Percentiles rank a stretch among this genome's conserved stretches.
phyloP scores from a whole-genome alignment of 78 protist genomes.

The Cavenderia fasciculata region DNA sequence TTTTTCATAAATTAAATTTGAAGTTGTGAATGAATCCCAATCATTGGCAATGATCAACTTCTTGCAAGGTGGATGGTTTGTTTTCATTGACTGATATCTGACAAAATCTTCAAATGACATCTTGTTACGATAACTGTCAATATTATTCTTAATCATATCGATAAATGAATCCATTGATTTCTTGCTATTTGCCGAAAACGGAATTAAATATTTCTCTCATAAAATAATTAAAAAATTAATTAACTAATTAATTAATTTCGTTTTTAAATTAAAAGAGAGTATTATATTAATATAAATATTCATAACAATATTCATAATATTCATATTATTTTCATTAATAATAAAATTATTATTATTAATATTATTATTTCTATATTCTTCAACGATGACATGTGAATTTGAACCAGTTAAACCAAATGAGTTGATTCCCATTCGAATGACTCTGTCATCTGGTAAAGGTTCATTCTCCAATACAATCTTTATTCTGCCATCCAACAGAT shows the following conservation, averaged over 20 bases:
- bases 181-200: constrained; percentile 2
- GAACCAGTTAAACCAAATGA: constrained; percentile 92
- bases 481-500: too few relatives aligned
- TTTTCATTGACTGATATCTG: not conserved
- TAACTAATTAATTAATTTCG: not conserved
- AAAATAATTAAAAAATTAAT: too few relatives aligned
- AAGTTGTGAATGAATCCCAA: not conserved
- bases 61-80: not conserved
- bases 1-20: not conserved
- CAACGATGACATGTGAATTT: constrained; percentile 80
- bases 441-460: not conserved
- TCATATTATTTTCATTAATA: not conserved
- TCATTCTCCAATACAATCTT: too few relatives aligned
- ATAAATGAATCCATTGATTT: not conserved
- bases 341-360: not conserved
- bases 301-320: not conserved
- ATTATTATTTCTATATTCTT: constrained; percentile 9
- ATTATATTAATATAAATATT: constrained; percentile 2
- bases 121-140: not conserved
- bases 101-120: constrained; percentile 9
- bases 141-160: constrained; percentile 1
- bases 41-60: too few relatives aligned
- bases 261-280: too few relatives aligned
- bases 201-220: not conserved
- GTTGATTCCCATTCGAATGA: constrained; percentile 72